Percentiles rank a stretch among this genome's conserved stretches.
These are phyloP conservation scores for Antitrichia curtipendula DNA, from an alignment of 225 moss, liverwort and hornwort genomes.

Conservation along the genomic window DNA sequence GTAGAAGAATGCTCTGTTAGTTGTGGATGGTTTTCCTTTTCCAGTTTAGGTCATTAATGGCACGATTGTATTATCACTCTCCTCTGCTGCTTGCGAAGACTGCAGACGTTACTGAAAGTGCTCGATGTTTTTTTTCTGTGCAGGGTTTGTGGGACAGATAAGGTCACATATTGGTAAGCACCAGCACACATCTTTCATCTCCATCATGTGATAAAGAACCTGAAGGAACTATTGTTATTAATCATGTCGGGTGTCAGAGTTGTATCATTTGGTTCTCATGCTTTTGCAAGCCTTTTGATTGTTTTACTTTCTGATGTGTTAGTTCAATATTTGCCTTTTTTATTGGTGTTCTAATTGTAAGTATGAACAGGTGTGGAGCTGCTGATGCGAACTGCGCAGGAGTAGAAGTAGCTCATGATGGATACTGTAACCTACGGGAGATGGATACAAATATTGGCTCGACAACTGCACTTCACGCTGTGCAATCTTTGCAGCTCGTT, in stretches of 20 bases:
- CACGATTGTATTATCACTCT: neutral
- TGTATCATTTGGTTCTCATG: neutral
- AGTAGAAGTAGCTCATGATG: slow-evolving; percentile 66
- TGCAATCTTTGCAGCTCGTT: slow-evolving; percentile 75
- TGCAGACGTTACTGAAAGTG: neutral
- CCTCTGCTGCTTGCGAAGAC: neutral
- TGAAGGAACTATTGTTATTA: neutral
- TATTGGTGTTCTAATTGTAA: neutral
- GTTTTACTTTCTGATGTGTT: neutral
- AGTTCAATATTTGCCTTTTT: neutral
- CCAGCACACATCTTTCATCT: neutral
- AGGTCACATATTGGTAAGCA: slow-evolving; percentile 69
- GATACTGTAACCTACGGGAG: slow-evolving; percentile 64
- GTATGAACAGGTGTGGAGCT: slow-evolving; percentile 58
- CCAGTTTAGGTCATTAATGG: neutral
- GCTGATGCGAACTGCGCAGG: slow-evolving; percentile 82
- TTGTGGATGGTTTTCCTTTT: neutral
- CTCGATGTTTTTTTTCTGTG: neutral
- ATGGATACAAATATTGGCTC: slow-evolving; percentile 41
- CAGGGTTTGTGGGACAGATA: slow-evolving; percentile 76
- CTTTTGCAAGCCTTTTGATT: neutral
- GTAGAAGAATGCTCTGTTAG: neutral
- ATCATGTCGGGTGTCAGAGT: neutral
- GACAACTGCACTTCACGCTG: slow-evolving; percentile 47
- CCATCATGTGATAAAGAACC: neutral